Base-by-base conservation (phyloP, 2,329 filamentous ascomycete genomes). In the Boeremia exigua region DNA sequence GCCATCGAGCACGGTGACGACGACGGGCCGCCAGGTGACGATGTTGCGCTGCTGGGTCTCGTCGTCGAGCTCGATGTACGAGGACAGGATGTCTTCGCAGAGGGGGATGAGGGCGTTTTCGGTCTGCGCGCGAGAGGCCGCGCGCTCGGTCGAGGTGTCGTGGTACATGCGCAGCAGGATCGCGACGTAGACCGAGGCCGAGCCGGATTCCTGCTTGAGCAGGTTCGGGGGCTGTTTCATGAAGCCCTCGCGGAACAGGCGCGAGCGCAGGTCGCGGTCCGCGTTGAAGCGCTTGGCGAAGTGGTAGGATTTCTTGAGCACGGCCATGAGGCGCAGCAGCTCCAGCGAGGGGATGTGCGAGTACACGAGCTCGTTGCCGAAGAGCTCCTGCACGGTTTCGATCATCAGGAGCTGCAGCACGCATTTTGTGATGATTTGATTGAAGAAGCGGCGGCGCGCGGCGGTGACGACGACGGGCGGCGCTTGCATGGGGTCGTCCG, bases 141-240 rank as follows among this genome's bases (percentile, higher is more conserved):
- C 87, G 47, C 95, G 86, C 76, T 97, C 93, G 7, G 90, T 88
- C 33, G 88, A 86, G 58, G 90, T 88, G 70, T 99, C 95, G 43
- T 91, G 90, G 77, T 96, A 99, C 95, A 99, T 99, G 45, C 95
- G 85, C 78, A 99, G 92, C 27, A 99, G 80, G 63, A 99, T 99
- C 59, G 90, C 90, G 32, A 99, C 92, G 74, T 99, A 99, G 1
- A 96, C 97, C 2, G 91, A 91, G 0, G 95, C 95, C 51, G 89
- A 91, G 36, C 95, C 94, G 58, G 87, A 91, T 78, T 99, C 95
- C 75, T 99, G 95, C 79, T 99, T 99, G 28, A 99, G 84, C 11
- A 99, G 82, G 69, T 99, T 99, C 2, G 95, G 95, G 14, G 95
- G 94, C 73, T 99, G 95, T 78, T 96, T 96, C 95, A 99, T 99